Evolutionary conservation across 352 stramenopile species (phyloP).

Genomic region (Phytophthora tentaculata): DNA sequence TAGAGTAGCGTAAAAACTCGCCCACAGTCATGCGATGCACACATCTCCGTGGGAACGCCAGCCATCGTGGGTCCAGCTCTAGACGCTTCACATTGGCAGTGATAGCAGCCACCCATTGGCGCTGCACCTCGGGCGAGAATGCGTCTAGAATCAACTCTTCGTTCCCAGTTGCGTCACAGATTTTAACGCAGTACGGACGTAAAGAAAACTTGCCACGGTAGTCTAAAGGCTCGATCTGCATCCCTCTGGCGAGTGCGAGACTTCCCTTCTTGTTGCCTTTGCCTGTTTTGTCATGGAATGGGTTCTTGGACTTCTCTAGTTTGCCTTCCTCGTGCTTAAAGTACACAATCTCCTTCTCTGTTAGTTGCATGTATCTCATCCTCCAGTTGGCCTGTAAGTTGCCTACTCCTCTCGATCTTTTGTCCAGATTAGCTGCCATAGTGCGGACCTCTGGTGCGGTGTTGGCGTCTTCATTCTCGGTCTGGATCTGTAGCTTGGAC

Average conservation of each 20-base stretch:
- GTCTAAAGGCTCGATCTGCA: slow-evolving; percentile 52
- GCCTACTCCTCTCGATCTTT: slow-evolving; percentile 51
- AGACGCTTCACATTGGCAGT: slow-evolving; percentile 71
- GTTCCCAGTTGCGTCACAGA: slow-evolving; percentile 48
- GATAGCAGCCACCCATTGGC: slow-evolving; percentile 68
- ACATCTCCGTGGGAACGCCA: slow-evolving; percentile 51
- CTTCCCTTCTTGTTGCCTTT: slow-evolving; percentile 58
- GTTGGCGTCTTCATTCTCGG: slow-evolving; percentile 52
- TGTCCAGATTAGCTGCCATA: slow-evolving; percentile 60
- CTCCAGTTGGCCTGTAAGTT: slow-evolving; percentile 79
- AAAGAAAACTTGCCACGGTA: slow-evolving; percentile 73
- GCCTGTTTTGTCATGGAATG: slow-evolving; percentile 58
- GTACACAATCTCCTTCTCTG: slow-evolving; percentile 57
- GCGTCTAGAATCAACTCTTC: slow-evolving; percentile 69
- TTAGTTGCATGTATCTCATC: slow-evolving; percentile 65
- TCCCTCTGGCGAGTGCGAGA: slow-evolving; percentile 41
- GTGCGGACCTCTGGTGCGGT: slow-evolving; percentile 46
- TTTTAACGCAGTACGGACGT: slow-evolving; percentile 67
- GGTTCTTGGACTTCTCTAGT: slow-evolving; percentile 53
- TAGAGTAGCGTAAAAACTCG: slow-evolving; percentile 64
- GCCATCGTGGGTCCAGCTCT: slow-evolving; percentile 61
- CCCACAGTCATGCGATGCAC: slow-evolving; percentile 64
- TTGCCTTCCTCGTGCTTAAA: slow-evolving; percentile 71
- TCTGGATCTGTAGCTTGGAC: slow-evolving; percentile 59
- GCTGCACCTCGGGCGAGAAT: slow-evolving; percentile 60